Evolutionary conservation across 306 rosid genomes (phyloP), one percentile per base, ranked within the genome.

Genomic region (Sechiopsis laciniata): DNA sequence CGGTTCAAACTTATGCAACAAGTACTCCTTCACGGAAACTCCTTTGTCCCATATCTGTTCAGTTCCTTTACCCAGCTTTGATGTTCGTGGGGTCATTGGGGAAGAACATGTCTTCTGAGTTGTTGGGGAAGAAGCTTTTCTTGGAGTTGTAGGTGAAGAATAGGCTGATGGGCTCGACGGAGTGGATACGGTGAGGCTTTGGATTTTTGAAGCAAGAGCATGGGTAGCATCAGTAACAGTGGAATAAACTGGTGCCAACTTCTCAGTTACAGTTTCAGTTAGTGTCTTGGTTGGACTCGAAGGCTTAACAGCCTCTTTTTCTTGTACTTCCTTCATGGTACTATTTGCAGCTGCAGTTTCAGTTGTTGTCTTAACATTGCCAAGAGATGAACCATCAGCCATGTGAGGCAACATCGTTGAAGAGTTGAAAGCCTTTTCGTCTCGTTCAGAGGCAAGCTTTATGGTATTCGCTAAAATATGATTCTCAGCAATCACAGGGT

Each of bases 1-100:
- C 1, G 98, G 97, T 80, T 90, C 96, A 76, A 90, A 77, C 76
- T 90, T 90, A 51, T 82, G 85, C 84, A 85, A 73, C 81, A 90
- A 78, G 72, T 90, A 93, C 79, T 90, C 94, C 76, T 85, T 90
- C 76, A 93, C 79, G 0, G 90, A 87, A 75, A 85, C 89, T 58
- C 96, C 96, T 87, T 87, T 88, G 51, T 92, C 93, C 91, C 91
- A 87, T 63, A 75, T 51, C 29, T 83, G 89, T 12, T 79, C 73
- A 0, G 40, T 74, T 1, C 63, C 73, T 40, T 76, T 46, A 68
- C 67, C 73, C 6, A 15, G 77, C 73, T 58, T 87, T 24, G 66
- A 69, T 6, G 76, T 1, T n/a, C 51, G 21, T 17, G 74, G 64
- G 71, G 74, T 79, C 51, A 79, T 76, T 55, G 79, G 67, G 67